A percentile compares a stretch with the other conserved stretches of the same genome.
Conservation (phyloP, 139 green algal genomes). For the Chlorella sp. region DNA sequence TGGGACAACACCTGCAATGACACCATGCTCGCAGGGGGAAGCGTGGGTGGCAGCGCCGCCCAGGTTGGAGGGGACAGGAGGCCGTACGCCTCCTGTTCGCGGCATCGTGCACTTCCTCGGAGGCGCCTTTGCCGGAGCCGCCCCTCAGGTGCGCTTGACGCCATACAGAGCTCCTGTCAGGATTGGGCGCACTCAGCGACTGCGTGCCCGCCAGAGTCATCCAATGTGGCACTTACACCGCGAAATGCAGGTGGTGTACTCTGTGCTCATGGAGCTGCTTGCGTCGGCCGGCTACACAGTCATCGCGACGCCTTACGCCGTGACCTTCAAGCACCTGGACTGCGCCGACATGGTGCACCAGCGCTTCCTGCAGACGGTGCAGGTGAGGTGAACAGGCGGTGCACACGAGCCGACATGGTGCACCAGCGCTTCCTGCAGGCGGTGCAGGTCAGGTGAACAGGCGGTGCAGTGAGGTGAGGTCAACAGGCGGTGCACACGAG, state of each 20-base stretch:
- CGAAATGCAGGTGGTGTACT: constrained; percentile 24
- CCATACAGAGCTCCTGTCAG: no score
- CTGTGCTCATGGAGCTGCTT: constrained; percentile 37
- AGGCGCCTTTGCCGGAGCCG: constrained; percentile 59
- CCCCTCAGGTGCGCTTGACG: constrained; percentile 49
- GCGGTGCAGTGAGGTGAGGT: no score
- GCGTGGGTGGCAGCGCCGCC: neutral
- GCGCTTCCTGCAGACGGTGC: neutral
- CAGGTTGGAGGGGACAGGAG: neutral
- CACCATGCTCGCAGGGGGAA: constrained; percentile 1
- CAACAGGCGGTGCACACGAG: no score
- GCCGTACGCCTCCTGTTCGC: no score
- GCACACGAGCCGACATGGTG: constrained; percentile 1
- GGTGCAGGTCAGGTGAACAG: no score
- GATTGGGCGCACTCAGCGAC: no score
- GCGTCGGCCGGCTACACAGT: constrained; percentile 50
- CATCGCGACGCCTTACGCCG: constrained; percentile 57
- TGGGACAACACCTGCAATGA: no score
- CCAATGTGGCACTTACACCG: no score
- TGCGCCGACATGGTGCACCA: constrained; percentile 11
- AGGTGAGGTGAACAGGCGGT: no score
- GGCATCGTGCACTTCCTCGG: constrained; percentile 65
- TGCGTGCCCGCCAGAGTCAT: no score
- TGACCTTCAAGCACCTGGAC: constrained; percentile 50
- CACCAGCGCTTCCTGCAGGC: neutral